Evolutionary conservation across 1,139 yeast genomes (phyloP).

Genomic region (Blastobotrys aristatus): DNA sequence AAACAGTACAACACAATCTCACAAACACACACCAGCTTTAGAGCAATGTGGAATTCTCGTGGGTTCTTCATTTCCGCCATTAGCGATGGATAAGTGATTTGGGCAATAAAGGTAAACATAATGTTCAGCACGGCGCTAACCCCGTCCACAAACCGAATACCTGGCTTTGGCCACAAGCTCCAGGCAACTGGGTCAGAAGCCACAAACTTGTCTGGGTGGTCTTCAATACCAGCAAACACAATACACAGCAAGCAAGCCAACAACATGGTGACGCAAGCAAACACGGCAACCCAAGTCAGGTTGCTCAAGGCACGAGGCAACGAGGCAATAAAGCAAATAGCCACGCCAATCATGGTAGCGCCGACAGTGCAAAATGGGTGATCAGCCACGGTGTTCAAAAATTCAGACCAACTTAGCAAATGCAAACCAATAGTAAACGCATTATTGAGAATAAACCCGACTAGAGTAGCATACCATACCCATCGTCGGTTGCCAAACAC

Average conservation of each 20-base stretch:
- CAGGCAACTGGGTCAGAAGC: slow-evolving; percentile 45
- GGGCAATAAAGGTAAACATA: slow-evolving; percentile 60
- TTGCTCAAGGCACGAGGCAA: slow-evolving; percentile 53
- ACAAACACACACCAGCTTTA: slow-evolving; percentile 46
- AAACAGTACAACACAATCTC: too few species aligned
- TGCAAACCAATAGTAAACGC: slow-evolving; percentile 55
- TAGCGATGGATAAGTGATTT: slow-evolving; percentile 57
- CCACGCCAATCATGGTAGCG: slow-evolving; percentile 44
- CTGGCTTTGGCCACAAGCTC: slow-evolving; percentile 46
- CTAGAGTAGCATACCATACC: slow-evolving; percentile 56
- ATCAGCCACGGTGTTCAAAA: too few species aligned
- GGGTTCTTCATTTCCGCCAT: slow-evolving; percentile 58
- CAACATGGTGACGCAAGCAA: slow-evolving; percentile 53
- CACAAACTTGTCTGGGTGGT: slow-evolving; percentile 45
- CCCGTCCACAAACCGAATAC: slow-evolving; percentile 49
- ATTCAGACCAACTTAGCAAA: slow-evolving; percentile 55
- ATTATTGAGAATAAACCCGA: slow-evolving; percentile 51
- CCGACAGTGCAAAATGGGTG: too few species aligned
- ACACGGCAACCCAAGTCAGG: slow-evolving; percentile 46
- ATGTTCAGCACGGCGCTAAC: slow-evolving; percentile 57
- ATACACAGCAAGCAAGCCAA: slow-evolving; percentile 50
- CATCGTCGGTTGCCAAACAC: slow-evolving; percentile 47
- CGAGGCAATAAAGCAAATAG: slow-evolving; percentile 46
- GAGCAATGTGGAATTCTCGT: slow-evolving; percentile 52
- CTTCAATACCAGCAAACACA: slow-evolving; percentile 50